Evolutionary conservation across 1,284 basidiomycete species (phyloP).

Genomic region (Farysia itapuensis): DNA sequence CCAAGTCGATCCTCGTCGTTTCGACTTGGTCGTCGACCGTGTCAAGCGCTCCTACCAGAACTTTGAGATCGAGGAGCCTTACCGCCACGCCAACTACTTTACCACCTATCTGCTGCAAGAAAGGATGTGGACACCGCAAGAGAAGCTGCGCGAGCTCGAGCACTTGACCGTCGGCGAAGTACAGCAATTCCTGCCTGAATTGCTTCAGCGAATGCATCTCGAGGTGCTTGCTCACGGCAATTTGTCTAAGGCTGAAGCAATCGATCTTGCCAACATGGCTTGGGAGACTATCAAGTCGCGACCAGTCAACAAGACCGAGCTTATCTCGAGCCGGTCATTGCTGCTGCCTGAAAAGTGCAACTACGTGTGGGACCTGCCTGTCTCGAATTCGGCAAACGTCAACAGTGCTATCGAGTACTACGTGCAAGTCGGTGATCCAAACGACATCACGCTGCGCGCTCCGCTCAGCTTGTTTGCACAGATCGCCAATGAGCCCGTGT

Average conservation of each 20-base stretch:
- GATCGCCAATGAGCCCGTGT: slow-evolving; percentile 74
- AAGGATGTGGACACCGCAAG: slow-evolving; percentile 75
- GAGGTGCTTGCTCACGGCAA: slow-evolving; percentile 84
- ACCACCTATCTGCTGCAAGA: slow-evolving; percentile 72
- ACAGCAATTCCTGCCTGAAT: slow-evolving; percentile 67
- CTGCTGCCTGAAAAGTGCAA: slow-evolving; percentile 68
- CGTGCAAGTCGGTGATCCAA: slow-evolving; percentile 52
- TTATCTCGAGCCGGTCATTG: slow-evolving; percentile 41
- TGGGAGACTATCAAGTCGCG: slow-evolving; percentile 71
- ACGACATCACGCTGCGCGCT: slow-evolving; percentile 42
- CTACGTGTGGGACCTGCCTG: slow-evolving; percentile 69
- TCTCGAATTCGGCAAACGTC: slow-evolving; percentile 83
- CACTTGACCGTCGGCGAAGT: slow-evolving; percentile 75
- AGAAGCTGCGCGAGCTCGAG: slow-evolving; percentile 77
- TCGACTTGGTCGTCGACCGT: slow-evolving; percentile 83
- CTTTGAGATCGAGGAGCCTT: slow-evolving; percentile 82
- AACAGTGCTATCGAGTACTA: slow-evolving; percentile 69
- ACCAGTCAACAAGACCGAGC: slow-evolving; percentile 54
- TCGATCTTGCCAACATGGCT: slow-evolving; percentile 71
- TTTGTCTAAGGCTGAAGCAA: slow-evolving; percentile 78
- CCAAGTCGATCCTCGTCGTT: slow-evolving; percentile 71
- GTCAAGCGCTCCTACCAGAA: slow-evolving; percentile 66
- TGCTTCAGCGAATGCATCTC: slow-evolving; percentile 73
- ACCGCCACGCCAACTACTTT: slow-evolving; percentile 78
- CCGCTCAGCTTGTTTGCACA: slow-evolving; percentile 52